Base-by-base conservation (phyloP, 2,329 filamentous ascomycete genomes). In the Alternaria alternata region DNA sequence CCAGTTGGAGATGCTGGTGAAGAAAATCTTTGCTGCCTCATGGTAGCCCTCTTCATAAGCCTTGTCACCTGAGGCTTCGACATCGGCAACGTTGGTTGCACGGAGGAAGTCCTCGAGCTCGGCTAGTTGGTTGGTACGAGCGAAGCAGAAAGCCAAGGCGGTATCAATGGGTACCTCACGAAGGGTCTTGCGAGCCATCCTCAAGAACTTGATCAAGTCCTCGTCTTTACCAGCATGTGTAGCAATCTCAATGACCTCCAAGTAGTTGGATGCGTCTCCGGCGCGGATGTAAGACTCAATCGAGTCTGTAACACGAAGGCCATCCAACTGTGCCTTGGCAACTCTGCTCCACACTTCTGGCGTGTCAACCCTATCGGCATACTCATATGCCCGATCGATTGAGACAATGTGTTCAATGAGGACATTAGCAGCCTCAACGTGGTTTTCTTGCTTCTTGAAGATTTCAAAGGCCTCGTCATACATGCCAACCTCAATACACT, bases 21-120 rank as follows among this genome's bases (percentile, higher is more conserved):
- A 99, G 87, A 98, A 99, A 75, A 99, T 98, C 88, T 99, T 99
- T 67, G 95, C 93, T 43, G 95, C 95, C 84, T 98, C 91, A 75
- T 95, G 94, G 75, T 92, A 89, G 62, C 94, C 94, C 81, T 99
- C 95, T 65, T 89, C 91, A 70, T 97, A 98, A 22, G 95, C 94
- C 85, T 97, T 97, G 86, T 99, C 95, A 84, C 95, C 95, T 61
- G 93, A 98, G 70, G 95, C 92, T 78, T 99, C 95, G 54, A 98
- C 87, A 78, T 99, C 94, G 54, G 95, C 94, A 63, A 98, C 95
- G 69, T 99, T 99, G 56, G 93, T 94, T 28, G 88, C 89, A 59
- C 92, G 91, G 62, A 99, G 84, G 86, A 99, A 99, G 79, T 99
- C 95, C 80, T 99, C 95, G 38, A 99, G 88, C 78, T 99, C 95